phyloP scores from a whole-genome alignment of 1,284 basidiomycete genomes.

The Fomitiporia mediterranea region DNA sequence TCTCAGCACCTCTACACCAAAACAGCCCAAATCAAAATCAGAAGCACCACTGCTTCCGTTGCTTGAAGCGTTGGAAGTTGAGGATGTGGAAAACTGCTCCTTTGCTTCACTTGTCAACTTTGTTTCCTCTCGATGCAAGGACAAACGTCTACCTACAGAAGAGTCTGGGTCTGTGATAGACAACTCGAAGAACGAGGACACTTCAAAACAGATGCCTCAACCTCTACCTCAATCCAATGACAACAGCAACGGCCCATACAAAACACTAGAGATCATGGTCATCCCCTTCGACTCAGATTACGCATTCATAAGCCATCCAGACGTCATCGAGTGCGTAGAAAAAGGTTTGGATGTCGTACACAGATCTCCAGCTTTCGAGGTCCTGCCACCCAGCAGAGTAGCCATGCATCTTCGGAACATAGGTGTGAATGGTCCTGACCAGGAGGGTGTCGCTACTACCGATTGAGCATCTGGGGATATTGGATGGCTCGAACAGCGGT shows the following conservation, averaged over 20 bases:
- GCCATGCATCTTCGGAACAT: not conserved
- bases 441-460: no score
- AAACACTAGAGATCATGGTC: not conserved
- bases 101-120: not conserved
- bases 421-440: no score
- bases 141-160: not conserved
- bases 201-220: not conserved
- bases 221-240: no score
- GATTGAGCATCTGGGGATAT: no score
- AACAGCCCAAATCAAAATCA: no score
- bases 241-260: not conserved
- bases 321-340: not conserved
- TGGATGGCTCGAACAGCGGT: no score
- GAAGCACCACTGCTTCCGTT: not conserved
- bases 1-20: not conserved
- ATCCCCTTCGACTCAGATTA: constrained; percentile 1
- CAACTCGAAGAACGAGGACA: no score
- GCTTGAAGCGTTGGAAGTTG: constrained; percentile 2
- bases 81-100: constrained; percentile 3
- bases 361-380: not conserved
- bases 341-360: constrained; percentile 8
- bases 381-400: not conserved
- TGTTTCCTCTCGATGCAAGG: not conserved
- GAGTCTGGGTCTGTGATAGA: no score
- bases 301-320: not conserved